Base-by-base conservation (phyloP, 441 rosid species). In the Populus hybrid region DNA sequence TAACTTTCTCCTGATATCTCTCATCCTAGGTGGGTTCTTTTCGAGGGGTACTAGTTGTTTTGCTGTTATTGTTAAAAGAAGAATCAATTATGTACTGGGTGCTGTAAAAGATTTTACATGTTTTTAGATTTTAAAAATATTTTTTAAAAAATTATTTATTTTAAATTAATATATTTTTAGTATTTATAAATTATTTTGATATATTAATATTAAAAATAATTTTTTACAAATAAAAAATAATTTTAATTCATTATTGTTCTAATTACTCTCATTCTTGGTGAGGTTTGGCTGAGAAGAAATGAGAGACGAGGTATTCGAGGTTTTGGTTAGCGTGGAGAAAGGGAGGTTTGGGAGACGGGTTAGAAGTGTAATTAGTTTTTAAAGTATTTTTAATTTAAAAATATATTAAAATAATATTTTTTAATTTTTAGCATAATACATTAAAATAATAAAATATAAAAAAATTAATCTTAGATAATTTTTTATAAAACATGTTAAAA, bases 281-380 rank as follows among this genome's bases (percentile, higher is more conserved):
- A 66, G 92, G 88, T 79, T 89, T 88, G 40, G 94, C 93, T 2
- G 97, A 88, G 83, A 78, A 90, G 42, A 88, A 84, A 7, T 90
- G 88, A 59, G 63, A 75, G 71, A 85, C 74, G 11, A 75, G 77
- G 3, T 28, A 1, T 34, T 38, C 74, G 11, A 75, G 77, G 3
- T 28, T 28, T 34, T 38, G 57, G 72, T 0, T 35, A 5, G 36
- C 26, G 53, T 66, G 32, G 20, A 5, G 40, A 23, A 24, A 20
- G 75, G 82, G 76, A 72, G 35, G 64, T 73, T 3, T 28, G 30
- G 30, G 30, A 28, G 30, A 3, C 3, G 79, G n/a, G 23, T 75
- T 81, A 64, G 75, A 38, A 71, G 36, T 28, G 30, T 28, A 28
- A 28, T 28, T 28, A 28, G 2, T 2, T 28, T 28, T 28, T 28